Evolutionary conservation across 306 rosid species (phyloP), one percentile per base, ranked within the genome.

Genomic region (Glycine tomentella): DNA sequence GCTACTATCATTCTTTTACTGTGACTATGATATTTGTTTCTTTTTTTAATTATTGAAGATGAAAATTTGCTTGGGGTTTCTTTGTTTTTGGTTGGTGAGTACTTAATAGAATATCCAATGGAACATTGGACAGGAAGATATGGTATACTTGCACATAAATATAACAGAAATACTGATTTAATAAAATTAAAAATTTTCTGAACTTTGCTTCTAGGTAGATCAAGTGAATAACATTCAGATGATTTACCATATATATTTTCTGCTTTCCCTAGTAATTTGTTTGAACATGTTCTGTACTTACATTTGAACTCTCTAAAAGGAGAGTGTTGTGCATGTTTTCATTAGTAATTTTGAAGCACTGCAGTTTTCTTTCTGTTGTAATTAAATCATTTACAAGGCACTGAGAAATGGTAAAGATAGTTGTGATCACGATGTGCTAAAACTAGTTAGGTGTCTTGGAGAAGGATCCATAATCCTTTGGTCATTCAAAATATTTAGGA

Each of bases 91-190:
- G 52, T 44, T 7, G 59, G 7, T 17, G 63, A 55, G 34, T 34
- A 55, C 36, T 55, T 74, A 33, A 65, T 65, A 44, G 75, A 81
- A 74, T 65, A 34, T 81, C 49, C 34, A 40, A 42, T 59, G 48
- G 63, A 40, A 3, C 31, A 57, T 61, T 53, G n/a, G 44, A 31
- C 11, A 42, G 67, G 50, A 51, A 4, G 42, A 31, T 65, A 53
- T 44, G 69, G 52, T 33, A 55, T 66, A 31, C 31, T 38, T 72
- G 7, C 3, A 4, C n/a, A 58, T 44, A 48, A 48, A 8, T 48
- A 13, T 51, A 80, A 34, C 62, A 69, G 51, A 48, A 42, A 56
- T 71, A 5, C 17, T 61, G 78, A 34, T 49, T 14, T 59, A 34
- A 34, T 15, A 4, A 11, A 63, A 61, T 8, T 51, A 3, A 48